Conservation (phyloP, 1,139 yeast genomes). For the Saccharomyces hybrid region DNA sequence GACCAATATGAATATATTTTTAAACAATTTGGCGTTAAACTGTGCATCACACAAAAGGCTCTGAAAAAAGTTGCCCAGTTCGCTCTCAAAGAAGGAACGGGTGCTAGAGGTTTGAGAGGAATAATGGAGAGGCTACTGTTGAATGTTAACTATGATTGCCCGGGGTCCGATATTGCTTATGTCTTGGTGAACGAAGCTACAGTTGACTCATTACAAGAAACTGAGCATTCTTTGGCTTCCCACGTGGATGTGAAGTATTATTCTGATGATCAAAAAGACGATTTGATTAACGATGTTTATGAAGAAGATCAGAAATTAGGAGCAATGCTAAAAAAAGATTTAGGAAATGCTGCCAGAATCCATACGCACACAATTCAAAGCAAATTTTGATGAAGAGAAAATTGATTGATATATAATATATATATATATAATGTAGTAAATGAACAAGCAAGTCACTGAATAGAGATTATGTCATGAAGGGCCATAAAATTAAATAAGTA, state of each 20-base stretch:
- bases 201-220: constrained; percentile 32
- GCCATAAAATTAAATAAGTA: background rate
- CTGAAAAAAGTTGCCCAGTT: constrained; percentile 38
- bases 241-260: constrained; percentile 39
- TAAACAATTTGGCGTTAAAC: constrained; percentile 41
- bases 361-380: constrained; percentile 13
- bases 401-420: background rate
- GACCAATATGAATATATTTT: constrained; percentile 45
- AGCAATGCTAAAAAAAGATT: constrained; percentile 27
- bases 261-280: constrained; percentile 35
- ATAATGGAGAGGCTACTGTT: constrained; percentile 43
- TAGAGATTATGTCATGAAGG: background rate
- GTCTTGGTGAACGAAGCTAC: constrained; percentile 38
- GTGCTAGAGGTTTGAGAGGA: constrained; percentile 48
- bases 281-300: constrained; percentile 33
- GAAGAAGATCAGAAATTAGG: constrained; percentile 35
- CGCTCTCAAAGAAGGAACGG: constrained; percentile 44
- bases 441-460: background rate
- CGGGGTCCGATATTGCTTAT: constrained; percentile 42
- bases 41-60: constrained; percentile 41
- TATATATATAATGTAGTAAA: constrained; percentile 2
- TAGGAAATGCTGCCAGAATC: constrained; percentile 10
- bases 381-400: background rate
- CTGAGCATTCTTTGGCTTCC: constrained; percentile 28
- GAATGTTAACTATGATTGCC: constrained; percentile 47